A percentile compares a stretch with the other conserved stretches of the same genome.
Evolutionary conservation across 176 grass and related monocot genomes (phyloP).

Genomic region (Oryza coarctata): DNA sequence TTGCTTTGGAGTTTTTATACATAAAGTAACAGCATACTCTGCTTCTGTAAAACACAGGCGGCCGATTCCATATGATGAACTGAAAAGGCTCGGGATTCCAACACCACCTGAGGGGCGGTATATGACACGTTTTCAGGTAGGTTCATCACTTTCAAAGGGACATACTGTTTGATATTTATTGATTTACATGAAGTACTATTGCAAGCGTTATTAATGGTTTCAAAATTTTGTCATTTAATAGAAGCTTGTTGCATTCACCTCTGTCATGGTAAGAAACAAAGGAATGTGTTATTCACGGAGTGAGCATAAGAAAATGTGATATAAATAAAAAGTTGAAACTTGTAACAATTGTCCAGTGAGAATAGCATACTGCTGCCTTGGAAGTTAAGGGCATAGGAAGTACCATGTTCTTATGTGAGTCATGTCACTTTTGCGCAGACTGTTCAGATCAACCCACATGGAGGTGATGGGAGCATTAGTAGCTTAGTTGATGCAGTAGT

Average conservation of each 20-base stretch:
- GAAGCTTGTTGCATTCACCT: background rate
- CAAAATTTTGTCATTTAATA: background rate
- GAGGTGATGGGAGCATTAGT: background rate
- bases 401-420: background rate
- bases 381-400: background rate
- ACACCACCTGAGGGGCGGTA: conserved; percentile 78
- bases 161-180: background rate
- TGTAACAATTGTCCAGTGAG: background rate
- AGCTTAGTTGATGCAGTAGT: background rate
- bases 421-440: background rate
- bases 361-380: background rate
- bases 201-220: background rate
- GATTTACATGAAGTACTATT: background rate
- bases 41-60: conserved; percentile 46
- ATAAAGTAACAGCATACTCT: conserved; percentile 1
- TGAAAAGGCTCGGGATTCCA: conserved; percentile 86
- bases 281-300: background rate
- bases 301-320: background rate
- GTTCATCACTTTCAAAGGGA: background rate
- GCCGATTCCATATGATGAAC: conserved; percentile 80
- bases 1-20: background rate
- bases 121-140: conserved; percentile 78
- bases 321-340: background rate
- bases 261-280: background rate
- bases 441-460: background rate